Evolutionary conservation across 192 early-diverging fungal species (phyloP).

Genomic region (Backusella sp.): DNA sequence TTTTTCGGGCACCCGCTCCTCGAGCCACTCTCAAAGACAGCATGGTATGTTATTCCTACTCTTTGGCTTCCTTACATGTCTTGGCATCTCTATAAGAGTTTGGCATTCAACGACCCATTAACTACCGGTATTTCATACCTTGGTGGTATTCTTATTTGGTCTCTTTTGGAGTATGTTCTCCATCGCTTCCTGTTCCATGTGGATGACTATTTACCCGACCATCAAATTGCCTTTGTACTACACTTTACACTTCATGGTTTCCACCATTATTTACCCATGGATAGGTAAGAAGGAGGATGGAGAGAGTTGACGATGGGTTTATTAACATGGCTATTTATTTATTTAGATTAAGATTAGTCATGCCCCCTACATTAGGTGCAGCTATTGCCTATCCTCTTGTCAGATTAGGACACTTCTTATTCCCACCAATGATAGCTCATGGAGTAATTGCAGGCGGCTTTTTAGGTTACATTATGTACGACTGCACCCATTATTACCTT

Average conservation of each 20-base stretch:
- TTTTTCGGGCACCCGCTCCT: constrained; percentile 81
- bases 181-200: constrained; percentile 96
- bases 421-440: constrained; percentile 63
- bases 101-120: constrained; percentile 30
- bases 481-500: constrained; percentile 91
- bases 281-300: constrained; percentile 54
- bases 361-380: constrained; percentile 86
- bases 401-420: constrained; percentile 49
- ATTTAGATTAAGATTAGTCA: constrained; percentile 85
- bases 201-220: constrained; percentile 85
- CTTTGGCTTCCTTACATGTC: constrained; percentile 81
- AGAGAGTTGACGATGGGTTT: background rate
- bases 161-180: constrained; percentile 85
- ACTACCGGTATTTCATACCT: constrained; percentile 51
- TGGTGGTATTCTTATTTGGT: constrained; percentile 78
- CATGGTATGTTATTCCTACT: constrained; percentile 87
- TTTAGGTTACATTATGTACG: constrained; percentile 88
- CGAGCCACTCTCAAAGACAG: constrained; percentile 86
- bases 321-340: background rate
- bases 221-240: constrained; percentile 65
- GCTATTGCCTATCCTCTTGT: constrained; percentile 66
- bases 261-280: constrained; percentile 97
- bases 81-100: constrained; percentile 43
- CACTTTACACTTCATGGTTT: constrained; percentile 96
- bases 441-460: constrained; percentile 73